Evolutionary conservation across 176 grass and related monocot genomes (phyloP), one percentile per base, ranked within the genome.

Genomic region (Oryza glumipatula): DNA sequence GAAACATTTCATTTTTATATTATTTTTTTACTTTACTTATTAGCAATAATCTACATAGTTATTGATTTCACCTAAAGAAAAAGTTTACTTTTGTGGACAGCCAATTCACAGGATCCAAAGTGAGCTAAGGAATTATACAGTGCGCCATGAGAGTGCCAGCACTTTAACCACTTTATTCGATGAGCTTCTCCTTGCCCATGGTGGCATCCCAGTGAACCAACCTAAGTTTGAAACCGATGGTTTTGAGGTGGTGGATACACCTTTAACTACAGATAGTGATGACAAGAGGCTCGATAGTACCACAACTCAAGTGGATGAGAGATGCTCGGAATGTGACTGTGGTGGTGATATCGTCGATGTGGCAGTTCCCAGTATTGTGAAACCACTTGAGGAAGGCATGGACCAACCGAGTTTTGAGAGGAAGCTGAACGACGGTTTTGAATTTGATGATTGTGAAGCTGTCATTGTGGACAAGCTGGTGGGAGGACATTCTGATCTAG

Each of bases 121-220:
- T 60, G 94, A 94, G 81, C 85, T 97, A 22, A 92, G 88, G 64
- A 76, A 90, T 30, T 97, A 97, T 19, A 51, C n/a, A 33, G 81
- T 51, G 52, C 92, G 92, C 32, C 94, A 97, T 89, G 73, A 81
- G 80, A 79, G 73, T 46, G 70, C 43, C 14, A 1, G 51, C 70
- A 72, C 83, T 48, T 43, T 58, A 22, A 76, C 83, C 43, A 47
- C 83, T 69, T 68, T 87, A 68, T 97, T 91, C n/a, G 79, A 77
- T 73, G 92, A 92, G 44, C 90, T 97, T 22, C 79, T 82, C 36
- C 67, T 80, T 82, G 82, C 89, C 63, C 90, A 94, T 82, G 89
- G 67, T 84, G 89, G 67, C 65, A 83, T 84, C 65, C 48, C 35
- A 8, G 84, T 70, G 16, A 88, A 86, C 45, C 85, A 91, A 56